Percentiles rank a stretch among this genome's conserved stretches.
phyloP scores from a whole-genome alignment of 208 protist genomes.

The Endotrypanum monterogeii region DNA sequence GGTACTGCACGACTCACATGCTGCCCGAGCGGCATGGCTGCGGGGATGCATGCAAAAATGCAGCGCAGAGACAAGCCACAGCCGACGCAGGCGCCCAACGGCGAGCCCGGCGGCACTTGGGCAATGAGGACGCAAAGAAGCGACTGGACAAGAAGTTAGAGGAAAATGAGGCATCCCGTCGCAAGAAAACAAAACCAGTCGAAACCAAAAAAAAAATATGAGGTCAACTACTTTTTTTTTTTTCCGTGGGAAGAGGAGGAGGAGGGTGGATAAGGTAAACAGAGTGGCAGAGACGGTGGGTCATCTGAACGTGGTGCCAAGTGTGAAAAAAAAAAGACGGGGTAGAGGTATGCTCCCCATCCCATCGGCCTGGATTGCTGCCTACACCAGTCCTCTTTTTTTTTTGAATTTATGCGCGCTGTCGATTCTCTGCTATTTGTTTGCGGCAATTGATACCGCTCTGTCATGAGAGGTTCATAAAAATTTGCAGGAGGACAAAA shows the following conservation, averaged over 20 bases:
- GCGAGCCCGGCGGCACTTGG: slow-evolving; percentile 65
- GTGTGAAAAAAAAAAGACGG: too few relatives aligned
- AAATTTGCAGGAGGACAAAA: background rate
- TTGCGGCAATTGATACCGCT: background rate
- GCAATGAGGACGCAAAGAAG: slow-evolving; percentile 68
- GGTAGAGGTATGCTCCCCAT: background rate
- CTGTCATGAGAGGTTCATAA: background rate
- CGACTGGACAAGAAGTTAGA: slow-evolving; percentile 59
- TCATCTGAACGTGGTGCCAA: background rate
- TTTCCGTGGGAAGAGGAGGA: too few relatives aligned
- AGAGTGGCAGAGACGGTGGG: background rate
- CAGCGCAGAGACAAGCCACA: slow-evolving; percentile 57
- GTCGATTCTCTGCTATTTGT: background rate
- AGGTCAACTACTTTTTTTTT: background rate
- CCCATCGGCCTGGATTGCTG: background rate
- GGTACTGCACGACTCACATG: slow-evolving; percentile 80
- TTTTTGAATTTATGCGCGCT: too few relatives aligned
- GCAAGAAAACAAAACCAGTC: slow-evolving; percentile 44
- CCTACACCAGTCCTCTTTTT: background rate
- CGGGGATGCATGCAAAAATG: slow-evolving; percentile 66
- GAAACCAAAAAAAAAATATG: slow-evolving; percentile 27
- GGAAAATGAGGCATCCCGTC: slow-evolving; percentile 50
- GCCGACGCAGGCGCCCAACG: slow-evolving; percentile 55
- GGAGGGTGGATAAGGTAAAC: background rate
- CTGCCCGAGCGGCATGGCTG: slow-evolving; percentile 88